Base-by-base conservation (phyloP, 2,329 filamentous ascomycete genomes). In the Chrysoporthe puriensis region DNA sequence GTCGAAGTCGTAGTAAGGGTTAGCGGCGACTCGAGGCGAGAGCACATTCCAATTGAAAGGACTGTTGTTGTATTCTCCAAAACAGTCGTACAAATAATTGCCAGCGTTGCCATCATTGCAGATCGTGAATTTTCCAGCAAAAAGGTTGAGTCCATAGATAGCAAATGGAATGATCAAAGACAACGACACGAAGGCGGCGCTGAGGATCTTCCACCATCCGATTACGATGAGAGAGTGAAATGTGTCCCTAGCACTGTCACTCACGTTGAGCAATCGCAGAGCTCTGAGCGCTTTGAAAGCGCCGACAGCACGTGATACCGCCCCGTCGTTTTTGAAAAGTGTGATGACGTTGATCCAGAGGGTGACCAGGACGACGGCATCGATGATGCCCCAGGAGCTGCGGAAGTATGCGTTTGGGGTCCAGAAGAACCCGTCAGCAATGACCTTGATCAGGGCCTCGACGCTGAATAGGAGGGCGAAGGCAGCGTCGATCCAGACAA, bases 281-380 rank as follows among this genome's bases (percentile, higher is more conserved):
- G 96, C 96, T 80, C 96, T 90, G 59, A 99, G 85, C 8, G 96
- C 96, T 82, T 99, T 99, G 84, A 99, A 98, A 18, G 96, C 96
- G 34, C 96, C 96, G 48, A 98, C 92, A 21, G 94, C 93, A 77
- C 96, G 86, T 5, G 95, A 97, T 65, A 97, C 90, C 66, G 90
- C 90, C 54, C 93, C 93, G 72, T 97, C 91, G 66, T 94, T 90
- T 74, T 87, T 86, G 64, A 99, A 84, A 1, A 95, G 88, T 0
- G 94, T 96, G 59, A 90, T 83, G 62, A 99, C 93, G 74, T 97
- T 98, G 76, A 97, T 91, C 95, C 96, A 98, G 9, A 99, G 86
- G 0, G 96, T 98, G 66, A 97, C 82, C 63, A 99, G 83, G 72
- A 99, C 96, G 57, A 98, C 79, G 0, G 91, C 93, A 76, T 99